Evolutionary conservation across 176 grass and related monocot genomes (phyloP).

Genomic region (Eragrostis curvula): DNA sequence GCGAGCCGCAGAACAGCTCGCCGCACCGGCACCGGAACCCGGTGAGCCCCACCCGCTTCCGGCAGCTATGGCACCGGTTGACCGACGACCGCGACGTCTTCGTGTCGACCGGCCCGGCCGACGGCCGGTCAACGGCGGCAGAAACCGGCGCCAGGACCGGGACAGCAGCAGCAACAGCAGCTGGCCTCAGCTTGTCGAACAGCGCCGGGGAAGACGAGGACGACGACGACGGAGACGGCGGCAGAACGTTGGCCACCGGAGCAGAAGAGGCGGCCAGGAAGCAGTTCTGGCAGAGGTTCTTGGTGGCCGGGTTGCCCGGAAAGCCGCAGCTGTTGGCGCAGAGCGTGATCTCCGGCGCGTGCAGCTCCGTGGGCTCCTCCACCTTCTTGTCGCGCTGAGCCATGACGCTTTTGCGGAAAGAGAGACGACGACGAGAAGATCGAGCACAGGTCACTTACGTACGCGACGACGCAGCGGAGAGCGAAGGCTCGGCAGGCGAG

Average conservation of each 20-base stretch:
- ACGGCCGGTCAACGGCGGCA: constrained; percentile 28
- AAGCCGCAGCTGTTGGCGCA: constrained; percentile 97
- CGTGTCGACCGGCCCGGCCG: constrained; percentile 9
- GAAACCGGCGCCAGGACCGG: background rate
- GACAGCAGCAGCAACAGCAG: background rate
- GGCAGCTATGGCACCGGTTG: constrained; percentile 78
- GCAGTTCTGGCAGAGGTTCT: constrained; percentile 79
- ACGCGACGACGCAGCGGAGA: background rate
- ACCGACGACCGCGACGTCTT: constrained; percentile 49
- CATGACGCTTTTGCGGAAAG: constrained; percentile 28
- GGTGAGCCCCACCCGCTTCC: constrained; percentile 75
- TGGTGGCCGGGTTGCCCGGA: constrained; percentile 73
- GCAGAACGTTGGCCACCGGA: background rate
- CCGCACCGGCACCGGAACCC: constrained; percentile 92
- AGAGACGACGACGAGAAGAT: background rate
- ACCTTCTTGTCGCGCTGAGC: constrained; percentile 90
- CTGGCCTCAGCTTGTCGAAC: constrained; percentile 36
- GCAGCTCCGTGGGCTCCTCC: constrained; percentile 87
- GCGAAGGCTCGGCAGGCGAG: background rate
- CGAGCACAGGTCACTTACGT: background rate
- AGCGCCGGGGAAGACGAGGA: background rate
- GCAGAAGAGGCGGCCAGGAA: constrained; percentile 48
- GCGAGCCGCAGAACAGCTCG: constrained; percentile 85
- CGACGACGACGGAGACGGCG: background rate
- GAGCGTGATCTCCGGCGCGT: constrained; percentile 70